Conservation (phyloP, 148 eudicot genomes). For the Pouteria glomerata region DNA sequence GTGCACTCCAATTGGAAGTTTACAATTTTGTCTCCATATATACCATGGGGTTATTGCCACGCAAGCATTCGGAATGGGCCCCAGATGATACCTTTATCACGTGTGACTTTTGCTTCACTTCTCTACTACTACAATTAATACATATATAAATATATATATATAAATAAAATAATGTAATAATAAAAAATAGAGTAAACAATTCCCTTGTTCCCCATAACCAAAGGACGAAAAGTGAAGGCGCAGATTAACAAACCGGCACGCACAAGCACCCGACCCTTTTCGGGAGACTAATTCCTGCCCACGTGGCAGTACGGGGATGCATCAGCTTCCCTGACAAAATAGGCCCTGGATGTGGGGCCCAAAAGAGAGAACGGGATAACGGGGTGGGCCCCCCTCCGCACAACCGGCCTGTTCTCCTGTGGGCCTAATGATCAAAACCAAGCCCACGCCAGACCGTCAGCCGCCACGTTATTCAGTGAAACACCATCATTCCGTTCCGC, state of each 20-base stretch:
- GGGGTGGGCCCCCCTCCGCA: slow-evolving; percentile 16
- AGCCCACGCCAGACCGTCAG: slow-evolving; percentile 54
- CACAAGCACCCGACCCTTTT: slow-evolving; percentile 40
- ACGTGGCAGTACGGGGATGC: slow-evolving; percentile 17
- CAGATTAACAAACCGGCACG: slow-evolving; percentile 35
- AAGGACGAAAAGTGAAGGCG: slow-evolving; percentile 23
- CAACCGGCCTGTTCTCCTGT: slow-evolving; percentile 30
- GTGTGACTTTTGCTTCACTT: slow-evolving; percentile 47
- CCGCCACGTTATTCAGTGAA: slow-evolving; percentile 39
- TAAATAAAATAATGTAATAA: no score
- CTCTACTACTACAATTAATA: slow-evolving; percentile 19
- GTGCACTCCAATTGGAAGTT: slow-evolving; percentile 10
- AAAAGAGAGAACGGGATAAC: slow-evolving; percentile 19
- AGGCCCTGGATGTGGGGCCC: slow-evolving; percentile 15
- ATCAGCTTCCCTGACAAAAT: slow-evolving; percentile 2
- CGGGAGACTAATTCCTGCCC: background rate
- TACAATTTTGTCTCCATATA: background rate
- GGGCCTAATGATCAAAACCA: slow-evolving; percentile 38
- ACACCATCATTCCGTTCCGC: slow-evolving; percentile 17
- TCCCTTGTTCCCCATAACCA: slow-evolving; percentile 16
- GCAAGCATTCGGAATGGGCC: slow-evolving; percentile 25
- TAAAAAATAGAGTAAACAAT: no score
- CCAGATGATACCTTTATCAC: slow-evolving; percentile 30
- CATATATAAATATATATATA: no score
- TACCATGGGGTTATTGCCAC: slow-evolving; percentile 18